phyloP scores from a whole-genome alignment of 345 rosid species.

The Physaria fendleri region DNA sequence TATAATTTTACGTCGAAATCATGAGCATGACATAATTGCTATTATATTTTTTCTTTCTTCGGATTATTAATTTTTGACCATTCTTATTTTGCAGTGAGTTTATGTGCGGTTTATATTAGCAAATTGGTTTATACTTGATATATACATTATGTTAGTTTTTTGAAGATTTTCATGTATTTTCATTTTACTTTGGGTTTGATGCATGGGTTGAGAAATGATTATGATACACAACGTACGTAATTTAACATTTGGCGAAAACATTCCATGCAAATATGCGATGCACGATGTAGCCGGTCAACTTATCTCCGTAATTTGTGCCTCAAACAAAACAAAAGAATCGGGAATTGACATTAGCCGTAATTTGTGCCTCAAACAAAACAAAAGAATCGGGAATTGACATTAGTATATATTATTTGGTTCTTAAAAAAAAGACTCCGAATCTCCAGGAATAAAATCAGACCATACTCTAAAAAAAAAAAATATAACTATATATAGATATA shows the following conservation, averaged over 20 bases:
- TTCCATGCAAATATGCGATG: background rate
- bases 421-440: too few species aligned
- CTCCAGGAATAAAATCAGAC: too few species aligned
- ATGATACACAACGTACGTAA: background rate
- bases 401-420: too few species aligned
- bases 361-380: background rate
- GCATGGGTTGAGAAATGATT: background rate
- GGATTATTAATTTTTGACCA: too few species aligned
- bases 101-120: too few species aligned
- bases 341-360: background rate
- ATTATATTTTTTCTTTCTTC: too few species aligned
- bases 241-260: background rate
- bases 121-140: too few species aligned
- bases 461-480: too few species aligned
- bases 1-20: background rate
- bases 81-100: too few species aligned
- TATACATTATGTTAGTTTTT: background rate
- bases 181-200: background rate
- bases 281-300: slow-evolving; percentile 15
- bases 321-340: background rate
- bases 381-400: background rate
- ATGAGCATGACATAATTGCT: slow-evolving; percentile 4
- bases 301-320: slow-evolving; percentile 5
- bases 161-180: background rate
- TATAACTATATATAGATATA: too few species aligned